These are phyloP conservation scores for Kuraishia ogatae DNA, from an alignment of 805 yeast species.

Conservation along the genomic window DNA sequence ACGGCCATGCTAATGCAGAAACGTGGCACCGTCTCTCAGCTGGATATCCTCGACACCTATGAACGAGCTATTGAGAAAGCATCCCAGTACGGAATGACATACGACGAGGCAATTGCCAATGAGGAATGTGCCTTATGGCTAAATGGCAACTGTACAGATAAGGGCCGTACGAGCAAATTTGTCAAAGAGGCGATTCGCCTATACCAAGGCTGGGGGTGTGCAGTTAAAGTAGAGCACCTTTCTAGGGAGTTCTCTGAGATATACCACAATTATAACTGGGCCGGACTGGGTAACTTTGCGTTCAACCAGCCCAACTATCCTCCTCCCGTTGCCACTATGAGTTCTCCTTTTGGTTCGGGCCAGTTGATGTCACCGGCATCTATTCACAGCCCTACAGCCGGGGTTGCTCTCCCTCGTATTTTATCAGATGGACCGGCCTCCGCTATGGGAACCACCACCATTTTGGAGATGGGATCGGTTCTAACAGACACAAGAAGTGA, in stretches of 20 bases:
- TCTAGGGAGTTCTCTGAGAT: constrained; percentile 20
- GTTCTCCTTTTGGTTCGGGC: neutral
- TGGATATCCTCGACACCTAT: constrained; percentile 33
- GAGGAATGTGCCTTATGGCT: constrained; percentile 37
- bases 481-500: neutral
- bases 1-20: constrained; percentile 22
- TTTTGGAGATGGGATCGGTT: neutral
- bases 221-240: constrained; percentile 16
- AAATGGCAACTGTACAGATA: constrained; percentile 12
- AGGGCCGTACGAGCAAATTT: constrained; percentile 26
- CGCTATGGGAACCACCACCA: neutral
- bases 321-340: neutral
- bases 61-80: constrained; percentile 36
- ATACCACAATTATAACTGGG: constrained; percentile 21
- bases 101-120: constrained; percentile 30
- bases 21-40: constrained; percentile 17
- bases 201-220: constrained; percentile 22
- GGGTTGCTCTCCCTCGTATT: neutral
- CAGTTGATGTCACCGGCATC: neutral
- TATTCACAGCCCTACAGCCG: neutral
- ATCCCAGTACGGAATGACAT: constrained; percentile 17
- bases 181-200: constrained; percentile 27
- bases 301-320: neutral
- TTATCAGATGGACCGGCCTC: neutral
- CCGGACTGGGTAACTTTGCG: constrained; percentile 16